Percentiles rank a stretch among this genome's conserved stretches.
phyloP scores from a whole-genome alignment of 1,284 basidiomycete genomes.

The Leccinum holopus region DNA sequence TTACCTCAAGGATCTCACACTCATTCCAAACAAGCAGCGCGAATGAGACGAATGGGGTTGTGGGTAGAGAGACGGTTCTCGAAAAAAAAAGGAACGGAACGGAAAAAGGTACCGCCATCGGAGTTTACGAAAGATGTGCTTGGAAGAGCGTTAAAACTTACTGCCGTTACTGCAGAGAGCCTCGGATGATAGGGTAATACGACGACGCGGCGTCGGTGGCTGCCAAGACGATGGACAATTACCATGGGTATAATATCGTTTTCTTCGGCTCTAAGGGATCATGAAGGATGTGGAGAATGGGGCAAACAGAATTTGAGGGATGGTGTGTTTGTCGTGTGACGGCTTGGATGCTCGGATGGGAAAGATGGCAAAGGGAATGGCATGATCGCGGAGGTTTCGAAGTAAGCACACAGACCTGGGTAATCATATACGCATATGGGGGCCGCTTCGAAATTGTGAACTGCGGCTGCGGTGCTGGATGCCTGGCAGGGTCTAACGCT shows the following conservation, averaged over 20 bases:
- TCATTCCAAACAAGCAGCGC: neutral
- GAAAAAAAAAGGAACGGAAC: neutral
- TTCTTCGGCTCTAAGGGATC: neutral
- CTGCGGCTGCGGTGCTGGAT: neutral
- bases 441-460: conserved; percentile 2
- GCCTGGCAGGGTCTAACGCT: neutral
- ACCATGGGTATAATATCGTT: neutral
- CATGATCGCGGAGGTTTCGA: neutral
- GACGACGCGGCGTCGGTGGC: neutral
- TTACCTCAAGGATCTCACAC: neutral
- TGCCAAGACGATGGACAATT: neutral
- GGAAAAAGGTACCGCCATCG: neutral
- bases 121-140: neutral
- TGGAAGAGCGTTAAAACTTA: neutral
- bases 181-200: neutral
- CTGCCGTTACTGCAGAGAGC: neutral
- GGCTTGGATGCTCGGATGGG: neutral
- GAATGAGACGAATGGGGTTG: conserved; percentile 1
- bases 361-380: neutral
- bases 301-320: neutral
- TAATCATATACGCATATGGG: neutral
- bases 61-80: neutral
- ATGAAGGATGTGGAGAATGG: neutral
- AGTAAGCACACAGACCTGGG: neutral
- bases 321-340: neutral